phyloP scores from a whole-genome alignment of 257 asterid species.

The Solanum habrochaites region DNA sequence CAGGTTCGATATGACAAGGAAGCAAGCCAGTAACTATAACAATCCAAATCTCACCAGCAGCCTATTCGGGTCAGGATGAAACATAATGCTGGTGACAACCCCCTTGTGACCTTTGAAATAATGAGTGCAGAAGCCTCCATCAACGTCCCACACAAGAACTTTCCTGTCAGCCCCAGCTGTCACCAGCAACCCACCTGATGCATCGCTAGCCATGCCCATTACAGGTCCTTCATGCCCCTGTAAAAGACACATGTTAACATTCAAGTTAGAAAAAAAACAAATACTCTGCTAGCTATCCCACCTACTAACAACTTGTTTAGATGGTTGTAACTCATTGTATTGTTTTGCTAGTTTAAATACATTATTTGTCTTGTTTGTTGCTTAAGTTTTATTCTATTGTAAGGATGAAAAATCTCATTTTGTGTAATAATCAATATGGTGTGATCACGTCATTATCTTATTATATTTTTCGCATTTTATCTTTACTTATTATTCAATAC shows the following conservation, averaged over 20 bases:
- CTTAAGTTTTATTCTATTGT: not conserved
- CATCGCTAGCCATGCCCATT: conserved; percentile 87
- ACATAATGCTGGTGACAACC: conserved; percentile 65
- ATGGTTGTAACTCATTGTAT: not conserved
- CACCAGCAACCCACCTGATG: conserved; percentile 91
- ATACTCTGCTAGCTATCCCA: not conserved
- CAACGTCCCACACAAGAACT: conserved; percentile 95
- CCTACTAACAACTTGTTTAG: not conserved
- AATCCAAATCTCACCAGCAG: conserved; percentile 50
- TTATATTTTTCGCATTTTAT: not conserved
- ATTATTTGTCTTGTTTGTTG: not conserved
- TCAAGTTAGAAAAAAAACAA: not conserved
- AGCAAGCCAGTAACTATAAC: not conserved
- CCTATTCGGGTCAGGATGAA: conserved; percentile 72
- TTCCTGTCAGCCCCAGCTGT: conserved; percentile 96
- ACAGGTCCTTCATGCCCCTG: conserved; percentile 98
- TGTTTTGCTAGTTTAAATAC: not conserved
- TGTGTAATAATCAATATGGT: not conserved
- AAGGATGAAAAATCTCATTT: not conserved
- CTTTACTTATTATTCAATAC: not conserved
- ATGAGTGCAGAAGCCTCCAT: conserved; percentile 93
- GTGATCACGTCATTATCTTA: not conserved
- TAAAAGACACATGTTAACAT: not conserved
- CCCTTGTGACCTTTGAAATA: conserved; percentile 96
- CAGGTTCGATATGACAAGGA: not conserved